Percentiles rank a stretch among this genome's conserved stretches.
Conservation (phyloP, 2,329 filamentous ascomycete genomes). For the Fonsecaea pugnacius region DNA sequence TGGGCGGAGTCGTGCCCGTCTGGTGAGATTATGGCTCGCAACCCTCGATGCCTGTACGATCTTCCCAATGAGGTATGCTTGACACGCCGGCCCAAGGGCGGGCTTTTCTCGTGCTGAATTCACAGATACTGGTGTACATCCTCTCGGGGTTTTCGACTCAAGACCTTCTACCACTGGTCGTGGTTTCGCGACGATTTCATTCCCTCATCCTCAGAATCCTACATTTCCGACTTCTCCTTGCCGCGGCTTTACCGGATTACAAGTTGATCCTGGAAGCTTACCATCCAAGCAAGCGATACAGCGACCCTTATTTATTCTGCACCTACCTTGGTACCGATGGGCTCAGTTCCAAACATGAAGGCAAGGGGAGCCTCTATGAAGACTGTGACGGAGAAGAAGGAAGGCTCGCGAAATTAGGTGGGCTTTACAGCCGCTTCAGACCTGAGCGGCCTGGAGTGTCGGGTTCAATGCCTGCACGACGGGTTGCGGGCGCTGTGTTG, state of each 20-base stretch:
- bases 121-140: conserved; percentile 58
- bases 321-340: conserved; percentile 68
- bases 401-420: conserved; percentile 55
- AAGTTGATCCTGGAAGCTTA: conserved; percentile 78
- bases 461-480: conserved; percentile 32
- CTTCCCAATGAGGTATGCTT: conserved; percentile 45
- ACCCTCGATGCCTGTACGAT: conserved; percentile 21
- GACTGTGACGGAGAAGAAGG: conserved; percentile 41
- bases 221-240: conserved; percentile 65
- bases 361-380: conserved; percentile 46
- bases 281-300: conserved; percentile 70
- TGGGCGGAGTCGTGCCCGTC: conserved; percentile 16
- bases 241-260: conserved; percentile 63
- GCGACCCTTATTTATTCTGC: conserved; percentile 71
- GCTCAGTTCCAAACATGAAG: conserved; percentile 53
- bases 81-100: neutral
- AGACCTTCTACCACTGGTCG: conserved; percentile 61
- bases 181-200: conserved; percentile 67
- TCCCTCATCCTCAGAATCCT: conserved; percentile 66
- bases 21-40: conserved; percentile 21
- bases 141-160: conserved; percentile 56
- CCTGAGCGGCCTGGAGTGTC: conserved; percentile 61
- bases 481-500: conserved; percentile 42
- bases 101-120: neutral
- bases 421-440: conserved; percentile 72